Evolutionary conservation across 371 early-diverging fungal genomes (phyloP), one percentile per base, ranked within the genome.

Genomic region (Furculomyces boomerangus): DNA sequence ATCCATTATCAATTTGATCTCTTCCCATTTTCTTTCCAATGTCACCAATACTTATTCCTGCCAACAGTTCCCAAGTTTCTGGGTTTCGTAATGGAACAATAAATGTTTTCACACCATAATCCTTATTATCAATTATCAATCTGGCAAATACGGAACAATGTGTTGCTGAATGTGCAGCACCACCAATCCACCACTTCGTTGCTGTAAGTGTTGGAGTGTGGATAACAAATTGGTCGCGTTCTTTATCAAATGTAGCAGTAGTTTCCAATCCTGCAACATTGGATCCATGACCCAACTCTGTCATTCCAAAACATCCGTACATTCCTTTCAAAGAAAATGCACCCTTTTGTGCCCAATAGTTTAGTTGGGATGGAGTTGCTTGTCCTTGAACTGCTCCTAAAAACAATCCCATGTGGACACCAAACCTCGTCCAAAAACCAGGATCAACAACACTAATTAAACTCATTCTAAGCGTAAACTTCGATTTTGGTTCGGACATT

Each of bases 161-260:
- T 3, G 89, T 86, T 51, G 90, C 89, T 30, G 82, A 77, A 56
- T 86, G 83, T 1, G 74, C 86, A 20, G 86, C 84, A 54, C 93
- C 93, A 57, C 95, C 95, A 60, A 93, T 90, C 95, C 95, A 94
- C 93, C 92, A 93, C 74, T 88, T 93, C 56, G 93, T 88, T 28
- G 93, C 83, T 14, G 91, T 88, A 30, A 92, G 59, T 3, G 84
- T 77, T 18, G 92, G 92, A 3, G 93, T 87, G 66, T 93, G 90
- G 55, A 94, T 83, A 56, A 88, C 68, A 58, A 85, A 93, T 64
- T 88, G 83, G 60, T 90, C 87, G 1, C 85, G 63, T 24, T 75
- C 76, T 56, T 79, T 80, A 60, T 87, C 86, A 66, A 82, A 88
- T 13, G 89, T 93, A 20, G 94, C 93, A 2, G 86, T 88, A 13